Percentiles rank a stretch among this genome's conserved stretches.
Evolutionary conservation across 2,329 filamentous ascomycete genomes (phyloP).

Genomic region (Colletotrichum somersetense): DNA sequence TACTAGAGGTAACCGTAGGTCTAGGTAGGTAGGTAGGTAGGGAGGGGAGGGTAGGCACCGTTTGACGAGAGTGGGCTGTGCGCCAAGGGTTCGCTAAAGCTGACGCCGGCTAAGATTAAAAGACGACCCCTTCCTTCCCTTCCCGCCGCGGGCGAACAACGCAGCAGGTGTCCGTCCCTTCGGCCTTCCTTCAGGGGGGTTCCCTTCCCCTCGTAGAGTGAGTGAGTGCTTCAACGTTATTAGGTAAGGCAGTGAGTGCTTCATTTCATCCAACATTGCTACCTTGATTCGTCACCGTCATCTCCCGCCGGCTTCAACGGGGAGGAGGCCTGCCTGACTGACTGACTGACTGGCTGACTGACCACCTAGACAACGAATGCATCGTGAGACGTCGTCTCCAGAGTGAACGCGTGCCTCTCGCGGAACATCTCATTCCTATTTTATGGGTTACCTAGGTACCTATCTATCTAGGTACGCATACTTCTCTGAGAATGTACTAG

Average conservation of each 20-base stretch:
- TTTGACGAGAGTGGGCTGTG: conserved; percentile 31
- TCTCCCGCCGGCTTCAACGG: not conserved
- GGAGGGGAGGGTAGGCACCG: not conserved
- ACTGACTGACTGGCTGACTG: no score
- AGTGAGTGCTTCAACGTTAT: not conserved
- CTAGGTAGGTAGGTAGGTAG: no score
- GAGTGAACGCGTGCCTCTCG: conserved; percentile 10
- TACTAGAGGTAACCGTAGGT: no score
- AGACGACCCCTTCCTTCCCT: not conserved
- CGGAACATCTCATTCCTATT: conserved; percentile 7
- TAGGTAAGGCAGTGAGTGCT: not conserved
- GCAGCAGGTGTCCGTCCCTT: not conserved
- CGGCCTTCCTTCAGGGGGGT: conserved; percentile 24
- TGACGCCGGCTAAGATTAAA: conserved; percentile 36
- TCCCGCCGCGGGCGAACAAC: conserved; percentile 21
- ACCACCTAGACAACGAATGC: not conserved
- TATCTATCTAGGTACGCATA: not conserved
- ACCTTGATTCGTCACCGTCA: not conserved
- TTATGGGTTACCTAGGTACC: not conserved
- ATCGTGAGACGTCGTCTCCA: not conserved
- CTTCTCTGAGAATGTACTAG: not conserved
- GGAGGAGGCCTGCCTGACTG: no score
- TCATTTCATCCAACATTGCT: no score
- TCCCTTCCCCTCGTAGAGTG: not conserved
- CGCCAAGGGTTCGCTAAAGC: conserved; percentile 34